These are phyloP conservation scores for Teunomyces stri DNA, from an alignment of 805 yeast genomes.

Conservation along the genomic window DNA sequence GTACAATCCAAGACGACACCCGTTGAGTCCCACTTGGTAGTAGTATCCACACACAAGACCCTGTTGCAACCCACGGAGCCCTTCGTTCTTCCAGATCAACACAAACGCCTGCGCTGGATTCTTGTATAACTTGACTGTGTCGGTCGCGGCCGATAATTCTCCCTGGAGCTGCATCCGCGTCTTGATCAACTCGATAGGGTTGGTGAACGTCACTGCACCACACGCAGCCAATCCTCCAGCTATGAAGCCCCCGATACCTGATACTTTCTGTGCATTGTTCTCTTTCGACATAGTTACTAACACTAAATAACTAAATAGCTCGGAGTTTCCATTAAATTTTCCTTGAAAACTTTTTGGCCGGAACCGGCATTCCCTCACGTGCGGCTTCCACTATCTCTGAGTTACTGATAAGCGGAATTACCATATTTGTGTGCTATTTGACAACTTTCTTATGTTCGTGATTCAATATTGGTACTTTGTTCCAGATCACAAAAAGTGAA, in stretches of 20 bases:
- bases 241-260: constrained; percentile 27
- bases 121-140: constrained; percentile 56
- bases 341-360: neutral
- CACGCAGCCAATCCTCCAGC: constrained; percentile 71
- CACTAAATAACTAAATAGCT: too few species aligned
- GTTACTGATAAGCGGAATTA: too few species aligned
- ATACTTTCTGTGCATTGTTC: constrained; percentile 13
- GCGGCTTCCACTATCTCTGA: neutral
- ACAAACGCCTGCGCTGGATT: constrained; percentile 84
- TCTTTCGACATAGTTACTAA: neutral
- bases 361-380: constrained; percentile 1
- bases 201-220: constrained; percentile 95
- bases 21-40: constrained; percentile 89
- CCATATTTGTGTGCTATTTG: too few species aligned
- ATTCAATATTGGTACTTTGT: too few species aligned
- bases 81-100: constrained; percentile 75
- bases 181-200: constrained; percentile 92
- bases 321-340: too few species aligned
- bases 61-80: constrained; percentile 82
- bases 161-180: constrained; percentile 98
- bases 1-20: constrained; percentile 91
- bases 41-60: constrained; percentile 87
- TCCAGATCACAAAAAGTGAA: too few species aligned
- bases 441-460: too few species aligned
- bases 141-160: constrained; percentile 61